phyloP scores from a whole-genome alignment of 2,329 filamentous ascomycete species.

The Claviceps citrina region DNA sequence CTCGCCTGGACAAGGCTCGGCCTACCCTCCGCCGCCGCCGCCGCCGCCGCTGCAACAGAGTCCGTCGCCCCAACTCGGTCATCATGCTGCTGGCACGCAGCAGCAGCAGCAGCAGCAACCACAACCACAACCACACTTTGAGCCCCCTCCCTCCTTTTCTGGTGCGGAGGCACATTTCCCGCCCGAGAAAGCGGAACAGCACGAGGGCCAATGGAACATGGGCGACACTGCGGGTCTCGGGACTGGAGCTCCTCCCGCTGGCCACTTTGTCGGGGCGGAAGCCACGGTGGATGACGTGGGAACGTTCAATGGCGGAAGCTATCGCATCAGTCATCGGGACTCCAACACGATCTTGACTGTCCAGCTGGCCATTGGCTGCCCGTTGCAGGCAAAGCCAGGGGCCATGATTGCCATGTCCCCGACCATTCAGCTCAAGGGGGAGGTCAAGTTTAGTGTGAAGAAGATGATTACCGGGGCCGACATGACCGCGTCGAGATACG shows the following conservation, averaged over 20 bases:
- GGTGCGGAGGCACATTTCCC: conserved; percentile 12
- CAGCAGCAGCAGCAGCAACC: conserved; percentile 15
- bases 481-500: conserved; percentile 63
- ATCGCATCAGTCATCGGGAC: conserved; percentile 82
- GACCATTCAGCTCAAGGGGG: conserved; percentile 68
- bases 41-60: conserved; percentile 14
- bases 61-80: conserved; percentile 5
- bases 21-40: conserved; percentile 17
- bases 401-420: conserved; percentile 93
- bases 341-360: conserved; percentile 79
- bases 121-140: conserved; percentile 15
- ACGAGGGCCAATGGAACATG: conserved; percentile 12
- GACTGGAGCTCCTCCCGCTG: conserved; percentile 25
- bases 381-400: conserved; percentile 65
- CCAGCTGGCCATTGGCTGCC: conserved; percentile 79
- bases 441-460: conserved; percentile 74
- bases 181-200: conserved; percentile 14
- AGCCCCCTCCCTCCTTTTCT: conserved; percentile 14
- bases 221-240: conserved; percentile 18
- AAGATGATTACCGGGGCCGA: conserved; percentile 77
- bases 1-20: conserved; percentile 6
- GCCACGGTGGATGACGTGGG: conserved; percentile 68
- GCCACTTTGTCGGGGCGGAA: conserved; percentile 47
- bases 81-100: too few relatives aligned
- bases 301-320: conserved; percentile 94